Base-by-base conservation (phyloP, 2,329 filamentous ascomycete species). In the Aspergillus sp. region DNA sequence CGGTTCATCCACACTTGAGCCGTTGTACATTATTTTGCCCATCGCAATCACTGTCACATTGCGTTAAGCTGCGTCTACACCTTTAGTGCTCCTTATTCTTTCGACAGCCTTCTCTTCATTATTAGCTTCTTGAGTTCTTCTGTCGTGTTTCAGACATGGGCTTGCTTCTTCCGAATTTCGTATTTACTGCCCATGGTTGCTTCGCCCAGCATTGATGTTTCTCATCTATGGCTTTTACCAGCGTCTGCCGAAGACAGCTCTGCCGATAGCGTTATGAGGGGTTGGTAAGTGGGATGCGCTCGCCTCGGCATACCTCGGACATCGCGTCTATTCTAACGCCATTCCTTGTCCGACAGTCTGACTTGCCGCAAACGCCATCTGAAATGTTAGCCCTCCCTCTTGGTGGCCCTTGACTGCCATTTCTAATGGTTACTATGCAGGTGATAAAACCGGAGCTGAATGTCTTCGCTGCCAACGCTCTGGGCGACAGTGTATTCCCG, bases 301-400 rank as follows among this genome's bases (percentile, higher is more conserved):
- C 12, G 42, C 50, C 27, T 52, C 50, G 17, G 44, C 37, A 8
- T 42, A 17, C 17, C 34, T 9, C 42, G 13, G 39, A 40, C 22
- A 39, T 24, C 19, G n/a, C 39, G 17, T 54, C 56, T 40, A 40
- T n/a, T 49, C 45, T 50, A 41, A 45, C 47, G 19, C 13, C 24
- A 13, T 24, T 45, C 51, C 42, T 30, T 15, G 39, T 27, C 34
- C 20, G 48, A 17, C 34, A 73, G 71, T 66, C 70, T 73, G 59
- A 73, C 70, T 22, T 73, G 71, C 66, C 71, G 71, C 64, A 65
- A 72, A 66, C 71, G 71, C 68, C 71, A 73, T 70, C 60, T 73
- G 60, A 73, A 72, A 72, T 73, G 71, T 73, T 68, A 54, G 51
- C 34, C 48, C n/a, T 50, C 19, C 30, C 41, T 40, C 13, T 30